Percentiles rank a stretch among this genome's conserved stretches.
Evolutionary conservation across 768 basidiomycete genomes (phyloP).

Genomic region (Gloeostereum incarnatum): DNA sequence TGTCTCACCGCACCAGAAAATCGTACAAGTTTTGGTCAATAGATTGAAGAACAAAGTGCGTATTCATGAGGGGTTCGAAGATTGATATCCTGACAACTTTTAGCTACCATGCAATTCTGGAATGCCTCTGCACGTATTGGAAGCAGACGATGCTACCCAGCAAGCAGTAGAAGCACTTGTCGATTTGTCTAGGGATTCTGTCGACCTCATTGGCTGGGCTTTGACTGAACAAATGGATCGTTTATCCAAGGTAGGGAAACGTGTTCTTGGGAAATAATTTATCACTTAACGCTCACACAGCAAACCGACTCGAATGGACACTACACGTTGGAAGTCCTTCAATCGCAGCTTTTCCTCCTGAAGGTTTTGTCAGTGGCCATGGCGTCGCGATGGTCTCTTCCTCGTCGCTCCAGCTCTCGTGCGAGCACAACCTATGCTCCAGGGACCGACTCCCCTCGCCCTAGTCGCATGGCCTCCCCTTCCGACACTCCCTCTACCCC

Average conservation of each 20-base stretch:
- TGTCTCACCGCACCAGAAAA: slow-evolving; percentile 69
- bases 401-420: slow-evolving; percentile 31
- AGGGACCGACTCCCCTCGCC: slow-evolving; percentile 27
- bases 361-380: slow-evolving; percentile 74
- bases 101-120: slow-evolving; percentile 88
- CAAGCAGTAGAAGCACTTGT: slow-evolving; percentile 73
- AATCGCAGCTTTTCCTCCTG: slow-evolving; percentile 80
- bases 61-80: slow-evolving; percentile 3
- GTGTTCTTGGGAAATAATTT: slow-evolving; percentile 8
- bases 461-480: too few relatives aligned
- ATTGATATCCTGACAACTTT: not conserved
- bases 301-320: slow-evolving; percentile 45
- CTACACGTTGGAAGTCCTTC: slow-evolving; percentile 61
- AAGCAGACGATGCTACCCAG: slow-evolving; percentile 65
- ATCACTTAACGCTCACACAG: slow-evolving; percentile 17
- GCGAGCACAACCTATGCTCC: slow-evolving; percentile 27
- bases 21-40: slow-evolving; percentile 71
- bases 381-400: slow-evolving; percentile 65
- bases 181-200: slow-evolving; percentile 66
- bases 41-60: slow-evolving; percentile 74
- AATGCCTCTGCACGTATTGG: slow-evolving; percentile 57
- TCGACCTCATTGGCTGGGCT: slow-evolving; percentile 75
- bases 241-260: slow-evolving; percentile 52
- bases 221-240: slow-evolving; percentile 73
- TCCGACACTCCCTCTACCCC: slow-evolving; percentile 32